A percentile compares a stretch with the other conserved stretches of the same genome.
phyloP scores from a whole-genome alignment of 306 rosid species.

The Sindora glabra region DNA sequence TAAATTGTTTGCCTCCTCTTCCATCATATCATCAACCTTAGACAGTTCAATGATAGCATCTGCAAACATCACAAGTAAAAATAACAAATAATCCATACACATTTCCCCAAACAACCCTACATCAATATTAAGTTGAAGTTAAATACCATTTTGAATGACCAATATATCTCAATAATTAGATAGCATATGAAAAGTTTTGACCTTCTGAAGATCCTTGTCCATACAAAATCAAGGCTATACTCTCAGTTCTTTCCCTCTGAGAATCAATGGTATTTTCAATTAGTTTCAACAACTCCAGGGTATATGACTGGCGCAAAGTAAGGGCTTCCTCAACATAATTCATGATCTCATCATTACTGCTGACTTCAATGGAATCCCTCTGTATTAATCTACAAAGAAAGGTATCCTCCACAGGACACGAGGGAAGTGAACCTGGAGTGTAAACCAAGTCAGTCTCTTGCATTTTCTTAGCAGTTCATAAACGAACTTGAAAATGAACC shows the following conservation, averaged over 20 bases:
- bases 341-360: slow-evolving; percentile 24
- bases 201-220: slow-evolving; percentile 69
- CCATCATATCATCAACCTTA: slow-evolving; percentile 72
- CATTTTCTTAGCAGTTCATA: slow-evolving; percentile 4
- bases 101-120: slow-evolving; percentile 10
- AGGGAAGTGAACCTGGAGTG: slow-evolving; percentile 58
- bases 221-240: slow-evolving; percentile 31
- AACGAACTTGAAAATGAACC: not conserved
- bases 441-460: slow-evolving; percentile 27
- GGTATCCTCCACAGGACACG: slow-evolving; percentile 65
- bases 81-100: slow-evolving; percentile 15
- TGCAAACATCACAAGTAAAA: slow-evolving; percentile 37
- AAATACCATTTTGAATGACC: slow-evolving; percentile 1
- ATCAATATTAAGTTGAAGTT: not conserved
- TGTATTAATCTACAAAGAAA: slow-evolving; percentile 80
- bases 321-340: slow-evolving; percentile 62
- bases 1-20: slow-evolving; percentile 61
- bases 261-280: slow-evolving; percentile 45
- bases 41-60: slow-evolving; percentile 59
- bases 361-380: slow-evolving; percentile 52
- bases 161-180: slow-evolving; percentile 12
- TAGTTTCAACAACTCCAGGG: slow-evolving; percentile 43
- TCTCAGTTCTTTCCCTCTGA: slow-evolving; percentile 43
- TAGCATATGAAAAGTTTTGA: slow-evolving; percentile 24
- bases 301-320: slow-evolving; percentile 53